These are phyloP conservation scores for Sporothrix pallida DNA, from an alignment of 2,329 filamentous ascomycete species.

Conservation along the genomic window DNA sequence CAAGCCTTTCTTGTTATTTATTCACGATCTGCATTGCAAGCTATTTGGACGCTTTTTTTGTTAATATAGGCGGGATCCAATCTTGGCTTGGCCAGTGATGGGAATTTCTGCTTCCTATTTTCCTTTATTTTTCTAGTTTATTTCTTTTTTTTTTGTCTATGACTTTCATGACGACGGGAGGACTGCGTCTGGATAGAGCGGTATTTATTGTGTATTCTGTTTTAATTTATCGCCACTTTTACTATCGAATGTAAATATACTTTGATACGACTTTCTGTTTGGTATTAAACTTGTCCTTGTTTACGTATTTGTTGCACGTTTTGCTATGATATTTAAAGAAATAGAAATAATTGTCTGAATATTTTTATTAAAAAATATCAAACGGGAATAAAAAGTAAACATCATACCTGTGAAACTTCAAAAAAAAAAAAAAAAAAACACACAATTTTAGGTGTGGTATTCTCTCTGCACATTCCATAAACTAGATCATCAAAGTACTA, in stretches of 20 bases:
- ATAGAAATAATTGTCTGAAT: too few species aligned
- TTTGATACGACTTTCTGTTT: not conserved
- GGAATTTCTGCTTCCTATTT: not conserved
- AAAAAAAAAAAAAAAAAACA: too few species aligned
- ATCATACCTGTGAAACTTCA: too few species aligned
- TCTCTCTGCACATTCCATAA: too few species aligned
- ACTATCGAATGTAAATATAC: not conserved
- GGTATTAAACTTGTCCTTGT: not conserved
- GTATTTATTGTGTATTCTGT: not conserved
- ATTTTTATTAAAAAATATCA: too few species aligned
- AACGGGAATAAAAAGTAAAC: too few species aligned
- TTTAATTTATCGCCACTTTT: not conserved
- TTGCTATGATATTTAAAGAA: too few species aligned
- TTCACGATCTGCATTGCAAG: not conserved
- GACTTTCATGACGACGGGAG: not conserved
- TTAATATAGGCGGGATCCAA: not conserved
- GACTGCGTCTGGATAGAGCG: slow-evolving; percentile 10
- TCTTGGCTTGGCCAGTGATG: not conserved
- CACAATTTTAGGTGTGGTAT: too few species aligned
- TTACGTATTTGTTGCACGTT: too few species aligned
- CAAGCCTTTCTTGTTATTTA: not conserved
- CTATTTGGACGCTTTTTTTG: not conserved
- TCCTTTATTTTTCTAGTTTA: not conserved
- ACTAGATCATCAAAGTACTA: not conserved
- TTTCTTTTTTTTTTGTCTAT: not conserved